Evolutionary conservation across 768 basidiomycete species (phyloP).

Genomic region (Russula lepida): DNA sequence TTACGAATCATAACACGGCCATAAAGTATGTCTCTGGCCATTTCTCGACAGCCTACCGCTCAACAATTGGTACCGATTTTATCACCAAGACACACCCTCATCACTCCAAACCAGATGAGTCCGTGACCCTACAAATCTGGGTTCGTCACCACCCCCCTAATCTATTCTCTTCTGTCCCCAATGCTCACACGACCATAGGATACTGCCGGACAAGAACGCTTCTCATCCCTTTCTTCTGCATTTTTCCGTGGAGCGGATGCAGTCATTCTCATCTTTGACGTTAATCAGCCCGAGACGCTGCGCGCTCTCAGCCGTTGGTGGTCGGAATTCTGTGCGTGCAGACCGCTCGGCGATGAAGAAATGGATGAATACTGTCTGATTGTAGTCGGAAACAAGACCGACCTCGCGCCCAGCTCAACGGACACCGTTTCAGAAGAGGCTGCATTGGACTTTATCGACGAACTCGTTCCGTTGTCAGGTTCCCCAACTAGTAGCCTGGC

Average conservation of each 20-base stretch:
- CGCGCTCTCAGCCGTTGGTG: slow-evolving; percentile 63
- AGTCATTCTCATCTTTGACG: slow-evolving; percentile 73
- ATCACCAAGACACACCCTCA: slow-evolving; percentile 67
- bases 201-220: slow-evolving; percentile 83
- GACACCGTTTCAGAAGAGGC: slow-evolving; percentile 33
- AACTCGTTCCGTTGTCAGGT: slow-evolving; percentile 34
- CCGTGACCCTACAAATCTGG: slow-evolving; percentile 65
- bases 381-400: slow-evolving; percentile 68
- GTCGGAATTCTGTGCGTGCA: slow-evolving; percentile 59
- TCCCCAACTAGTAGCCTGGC: slow-evolving; percentile 11
- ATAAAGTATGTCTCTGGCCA: slow-evolving; percentile 63
- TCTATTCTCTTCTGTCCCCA: neutral
- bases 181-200: slow-evolving; percentile 39
- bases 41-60: slow-evolving; percentile 70
- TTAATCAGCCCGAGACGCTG: slow-evolving; percentile 57
- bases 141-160: slow-evolving; percentile 29
- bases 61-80: slow-evolving; percentile 88
- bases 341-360: slow-evolving; percentile 60
- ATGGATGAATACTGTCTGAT: slow-evolving; percentile 58
- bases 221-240: slow-evolving; percentile 71
- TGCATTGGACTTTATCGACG: slow-evolving; percentile 46
- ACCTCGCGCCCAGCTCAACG: slow-evolving; percentile 32
- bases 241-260: slow-evolving; percentile 86
- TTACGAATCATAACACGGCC: neutral
- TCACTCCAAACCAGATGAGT: slow-evolving; percentile 43